A percentile compares a stretch with the other conserved stretches of the same genome.
Conservation (phyloP, 1,284 basidiomycete species). For the Austroboletus rostrupii region DNA sequence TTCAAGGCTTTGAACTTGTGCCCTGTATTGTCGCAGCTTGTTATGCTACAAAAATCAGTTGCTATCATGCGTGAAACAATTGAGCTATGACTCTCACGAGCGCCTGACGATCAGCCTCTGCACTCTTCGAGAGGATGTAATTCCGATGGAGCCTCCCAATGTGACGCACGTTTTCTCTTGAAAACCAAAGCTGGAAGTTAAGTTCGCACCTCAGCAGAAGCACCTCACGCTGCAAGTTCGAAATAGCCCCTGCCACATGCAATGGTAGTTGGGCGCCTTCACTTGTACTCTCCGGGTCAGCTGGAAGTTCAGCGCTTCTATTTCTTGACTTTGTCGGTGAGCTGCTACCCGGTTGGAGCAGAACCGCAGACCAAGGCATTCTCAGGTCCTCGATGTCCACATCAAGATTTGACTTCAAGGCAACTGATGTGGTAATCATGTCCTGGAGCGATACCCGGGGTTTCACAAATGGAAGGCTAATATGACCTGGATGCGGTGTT, state of each 20-base stretch:
- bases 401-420: conserved; percentile 63
- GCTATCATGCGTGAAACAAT: neutral
- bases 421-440: conserved; percentile 66
- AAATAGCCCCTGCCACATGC: conserved; percentile 57
- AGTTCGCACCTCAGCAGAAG: conserved; percentile 72
- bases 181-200: conserved; percentile 78
- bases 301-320: conserved; percentile 6
- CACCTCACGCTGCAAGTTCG: conserved; percentile 68
- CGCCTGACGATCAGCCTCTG: conserved; percentile 77
- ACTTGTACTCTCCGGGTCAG: conserved; percentile 7
- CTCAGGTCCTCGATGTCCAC: conserved; percentile 51
- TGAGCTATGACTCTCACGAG: conserved; percentile 49
- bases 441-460: conserved; percentile 61
- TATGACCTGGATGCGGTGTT: conserved; percentile 27
- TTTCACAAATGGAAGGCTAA: conserved; percentile 26
- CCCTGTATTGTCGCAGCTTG: conserved; percentile 68
- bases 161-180: conserved; percentile 72
- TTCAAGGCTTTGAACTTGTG: conserved; percentile 59
- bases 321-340: conserved; percentile 16
- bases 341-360: conserved; percentile 32
- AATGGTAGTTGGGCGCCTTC: conserved; percentile 34
- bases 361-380: conserved; percentile 42
- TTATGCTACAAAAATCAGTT: conserved; percentile 52
- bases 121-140: conserved; percentile 64
- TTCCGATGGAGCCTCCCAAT: conserved; percentile 75